phyloP scores from a whole-genome alignment of 257 asterid genomes.

The Penstemon newberryi region DNA sequence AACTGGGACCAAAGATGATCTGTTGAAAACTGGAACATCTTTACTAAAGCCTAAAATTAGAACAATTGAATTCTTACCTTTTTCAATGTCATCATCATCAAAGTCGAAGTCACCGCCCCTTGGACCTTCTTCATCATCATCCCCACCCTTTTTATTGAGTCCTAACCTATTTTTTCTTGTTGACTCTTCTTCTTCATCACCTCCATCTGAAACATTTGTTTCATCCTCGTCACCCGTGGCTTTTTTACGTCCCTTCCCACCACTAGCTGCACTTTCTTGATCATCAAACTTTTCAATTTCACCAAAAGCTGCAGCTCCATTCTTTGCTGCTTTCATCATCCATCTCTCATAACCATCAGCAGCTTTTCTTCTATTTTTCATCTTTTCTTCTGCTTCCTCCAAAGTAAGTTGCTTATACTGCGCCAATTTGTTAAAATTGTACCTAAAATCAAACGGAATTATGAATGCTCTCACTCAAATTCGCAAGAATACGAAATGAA shows the following conservation, averaged over 20 bases:
- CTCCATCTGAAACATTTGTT: slow-evolving; percentile 51
- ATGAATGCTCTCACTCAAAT: slow-evolving; percentile 11
- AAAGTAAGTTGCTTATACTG: slow-evolving; percentile 96
- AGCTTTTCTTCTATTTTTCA: slow-evolving; percentile 91
- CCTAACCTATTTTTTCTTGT: slow-evolving; percentile 44
- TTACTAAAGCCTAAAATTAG: slow-evolving; percentile 4
- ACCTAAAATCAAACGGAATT: slow-evolving; percentile 48
- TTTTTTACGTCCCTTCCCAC: slow-evolving; percentile 74
- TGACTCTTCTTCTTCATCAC: slow-evolving; percentile 54
- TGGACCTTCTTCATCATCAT: slow-evolving; percentile 96
- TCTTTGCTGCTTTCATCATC: slow-evolving; percentile 61
- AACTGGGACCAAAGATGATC: neutral
- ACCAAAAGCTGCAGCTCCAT: slow-evolving; percentile 58
- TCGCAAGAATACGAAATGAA: neutral
- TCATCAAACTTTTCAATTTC: slow-evolving; percentile 55
- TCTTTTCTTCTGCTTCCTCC: slow-evolving; percentile 99
- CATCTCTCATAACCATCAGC: slow-evolving; percentile 88
- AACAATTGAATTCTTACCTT: slow-evolving; percentile 51
- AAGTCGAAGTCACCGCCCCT: slow-evolving; percentile 98
- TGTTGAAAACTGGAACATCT: neutral
- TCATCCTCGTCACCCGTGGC: slow-evolving; percentile 75
- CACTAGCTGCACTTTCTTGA: slow-evolving; percentile 44
- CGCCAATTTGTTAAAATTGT: slow-evolving; percentile 92
- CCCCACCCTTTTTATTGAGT: slow-evolving; percentile 50
- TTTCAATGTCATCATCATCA: slow-evolving; percentile 93